Base-by-base conservation (phyloP, 2,329 filamentous ascomycete genomes). In the Botrytis cinerea region DNA sequence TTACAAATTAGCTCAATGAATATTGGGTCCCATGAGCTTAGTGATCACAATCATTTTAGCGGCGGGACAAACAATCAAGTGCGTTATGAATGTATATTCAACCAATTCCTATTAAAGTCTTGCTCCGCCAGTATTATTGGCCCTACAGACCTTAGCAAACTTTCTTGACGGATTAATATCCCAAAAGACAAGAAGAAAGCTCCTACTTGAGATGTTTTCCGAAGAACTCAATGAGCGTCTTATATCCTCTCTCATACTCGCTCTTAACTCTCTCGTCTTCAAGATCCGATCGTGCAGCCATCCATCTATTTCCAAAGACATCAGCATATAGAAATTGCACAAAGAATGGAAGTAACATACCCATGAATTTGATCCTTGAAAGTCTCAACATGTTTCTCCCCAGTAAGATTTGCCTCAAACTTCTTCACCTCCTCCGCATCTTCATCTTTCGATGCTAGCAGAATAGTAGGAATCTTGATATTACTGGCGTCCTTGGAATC, bases 361-460 rank as follows among this genome's bases (percentile, higher is more conserved):
- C 87, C 87, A 77, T 89, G 87, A 77, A 84, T 83, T 83, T 87
- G 87, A 69, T 80, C 84, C 1, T 74, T 70, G 76, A 87, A 89
- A 1, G 82, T 87, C 77, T 87, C 85, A 22, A 88, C 83, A 73
- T 84, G 78, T 25, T 84, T 84, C 14, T 82, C 81, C n/a, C 80
- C 82, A 57, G 81, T 81, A 38, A 88, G 76, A 10, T 84, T 81
- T 63, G 83, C 78, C 73, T 83, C 81, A 76, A 85, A 87, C 61
- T 82, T 81, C 60, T 83, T 81, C 0, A 87, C 83, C 0, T 81
- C 80, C 0, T 85, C 84, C 0, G 77, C 81, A 5, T 82, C 79
- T 78, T 84, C 93, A 89, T 93, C 91, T 79, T 87, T 87, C 48
- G 90, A 92, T 1, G 91, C 90, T 2, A 93, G 84, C 77, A 92